phyloP scores from a whole-genome alignment of 1,284 basidiomycete species.

The Ustilago curta region DNA sequence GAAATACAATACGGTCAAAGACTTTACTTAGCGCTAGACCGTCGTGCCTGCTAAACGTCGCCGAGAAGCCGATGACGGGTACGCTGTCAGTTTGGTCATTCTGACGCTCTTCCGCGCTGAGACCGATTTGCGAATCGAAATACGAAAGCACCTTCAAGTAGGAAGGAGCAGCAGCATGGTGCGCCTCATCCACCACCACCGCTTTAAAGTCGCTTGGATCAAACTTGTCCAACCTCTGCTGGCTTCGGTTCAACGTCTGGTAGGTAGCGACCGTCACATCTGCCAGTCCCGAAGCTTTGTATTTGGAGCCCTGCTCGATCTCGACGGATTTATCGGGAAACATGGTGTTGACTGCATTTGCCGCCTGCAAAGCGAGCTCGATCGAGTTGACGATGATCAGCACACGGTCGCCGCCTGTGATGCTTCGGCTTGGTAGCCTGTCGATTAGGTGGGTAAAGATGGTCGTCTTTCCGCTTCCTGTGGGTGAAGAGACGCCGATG shows the following conservation, averaged over 20 bases:
- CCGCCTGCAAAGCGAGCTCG: slow-evolving; percentile 88
- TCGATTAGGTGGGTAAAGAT: slow-evolving; percentile 74
- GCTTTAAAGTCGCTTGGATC: slow-evolving; percentile 80
- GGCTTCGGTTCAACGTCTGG: slow-evolving; percentile 80
- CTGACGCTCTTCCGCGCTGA: not conserved
- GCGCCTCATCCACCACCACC: slow-evolving; percentile 80
- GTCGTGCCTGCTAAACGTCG: slow-evolving; percentile 93
- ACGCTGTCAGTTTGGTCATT: slow-evolving; percentile 63
- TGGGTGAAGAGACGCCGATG: slow-evolving; percentile 92
- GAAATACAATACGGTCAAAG: slow-evolving; percentile 92
- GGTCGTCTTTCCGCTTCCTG: slow-evolving; percentile 86
- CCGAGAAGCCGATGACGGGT: slow-evolving; percentile 93
- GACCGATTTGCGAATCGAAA: slow-evolving; percentile 74
- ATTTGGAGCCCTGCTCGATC: slow-evolving; percentile 86
- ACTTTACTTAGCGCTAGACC: slow-evolving; percentile 87
- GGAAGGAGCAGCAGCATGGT: slow-evolving; percentile 91
- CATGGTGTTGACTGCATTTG: slow-evolving; percentile 77
- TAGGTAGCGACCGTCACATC: slow-evolving; percentile 93
- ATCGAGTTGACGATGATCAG: slow-evolving; percentile 87
- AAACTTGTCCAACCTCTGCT: slow-evolving; percentile 81
- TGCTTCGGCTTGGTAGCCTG: slow-evolving; percentile 32
- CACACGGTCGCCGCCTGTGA: slow-evolving; percentile 71
- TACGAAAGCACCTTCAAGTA: slow-evolving; percentile 82
- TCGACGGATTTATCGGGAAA: slow-evolving; percentile 84
- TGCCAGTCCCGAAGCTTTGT: slow-evolving; percentile 81